Conservation (phyloP, 768 basidiomycete genomes). For the Tylopilus vinaceipallidus region DNA sequence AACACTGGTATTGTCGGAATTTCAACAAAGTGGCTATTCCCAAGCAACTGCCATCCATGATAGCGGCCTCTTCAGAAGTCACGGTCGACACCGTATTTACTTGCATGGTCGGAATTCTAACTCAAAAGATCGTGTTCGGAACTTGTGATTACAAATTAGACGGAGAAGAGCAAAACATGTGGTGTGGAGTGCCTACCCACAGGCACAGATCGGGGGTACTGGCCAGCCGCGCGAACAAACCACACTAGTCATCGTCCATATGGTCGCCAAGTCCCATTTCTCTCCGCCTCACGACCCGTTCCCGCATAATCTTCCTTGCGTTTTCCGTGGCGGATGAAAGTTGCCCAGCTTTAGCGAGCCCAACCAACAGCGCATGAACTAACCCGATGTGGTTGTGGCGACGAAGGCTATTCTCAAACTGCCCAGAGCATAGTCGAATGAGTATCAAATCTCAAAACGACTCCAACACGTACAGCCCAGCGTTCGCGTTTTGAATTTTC, state of each 20-base stretch:
- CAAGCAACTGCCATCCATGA: background rate
- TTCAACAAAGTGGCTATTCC: conserved; percentile 13
- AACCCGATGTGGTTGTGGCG: conserved; percentile 86
- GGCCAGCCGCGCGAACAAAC: conserved; percentile 1
- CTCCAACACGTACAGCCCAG: conserved; percentile 66
- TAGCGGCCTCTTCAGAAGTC: background rate
- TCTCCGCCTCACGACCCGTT: conserved; percentile 41
- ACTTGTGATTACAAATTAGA: conserved; percentile 6
- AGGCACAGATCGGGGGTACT: conserved; percentile 1
- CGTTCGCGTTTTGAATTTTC: conserved; percentile 75
- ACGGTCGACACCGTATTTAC: too few species aligned
- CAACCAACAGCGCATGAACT: conserved; percentile 68
- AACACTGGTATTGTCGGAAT: conserved; percentile 7
- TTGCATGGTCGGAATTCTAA: conserved; percentile 7
- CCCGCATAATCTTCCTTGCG: conserved; percentile 44
- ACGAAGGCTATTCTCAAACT: conserved; percentile 88
- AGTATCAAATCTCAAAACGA: background rate
- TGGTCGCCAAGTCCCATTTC: conserved; percentile 35
- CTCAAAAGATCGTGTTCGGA: background rate
- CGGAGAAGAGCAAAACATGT: background rate
- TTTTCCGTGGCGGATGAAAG: conserved; percentile 50
- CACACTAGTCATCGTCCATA: conserved; percentile 42
- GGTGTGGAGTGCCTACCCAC: conserved; percentile 1
- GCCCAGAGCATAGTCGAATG: conserved; percentile 10
- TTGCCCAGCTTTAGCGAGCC: conserved; percentile 68